Evolutionary conservation across 352 stramenopile species (phyloP).

Genomic region (Peronospora tabacina): DNA sequence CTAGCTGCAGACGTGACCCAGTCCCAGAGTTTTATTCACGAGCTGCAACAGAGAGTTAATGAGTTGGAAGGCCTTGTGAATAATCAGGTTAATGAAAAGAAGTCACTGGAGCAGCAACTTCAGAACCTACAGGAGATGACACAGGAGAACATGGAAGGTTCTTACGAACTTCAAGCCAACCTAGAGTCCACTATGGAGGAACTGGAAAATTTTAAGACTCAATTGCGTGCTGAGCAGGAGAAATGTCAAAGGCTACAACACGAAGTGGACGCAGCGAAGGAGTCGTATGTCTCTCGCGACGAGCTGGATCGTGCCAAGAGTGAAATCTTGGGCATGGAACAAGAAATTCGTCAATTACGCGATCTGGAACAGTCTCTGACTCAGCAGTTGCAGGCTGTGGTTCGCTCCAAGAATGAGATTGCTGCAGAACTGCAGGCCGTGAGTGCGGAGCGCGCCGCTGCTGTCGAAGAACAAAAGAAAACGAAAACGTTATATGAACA

Average conservation of each 20-base stretch:
- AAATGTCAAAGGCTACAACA: conserved; percentile 25
- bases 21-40: conserved; percentile 16
- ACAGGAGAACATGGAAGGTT: conserved; percentile 47
- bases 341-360: conserved; percentile 33
- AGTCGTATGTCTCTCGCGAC: conserved; percentile 21
- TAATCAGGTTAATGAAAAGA: conserved; percentile 25
- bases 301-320: conserved; percentile 30
- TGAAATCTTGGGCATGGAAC: conserved; percentile 34
- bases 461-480: conserved; percentile 26
- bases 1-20: conserved; percentile 19
- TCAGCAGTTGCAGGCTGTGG: conserved; percentile 27
- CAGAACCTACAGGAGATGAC: conserved; percentile 57
- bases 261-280: conserved; percentile 16
- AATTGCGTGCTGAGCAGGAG: conserved; percentile 27
- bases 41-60: conserved; percentile 23
- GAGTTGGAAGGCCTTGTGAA: conserved; percentile 28
- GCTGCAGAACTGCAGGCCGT: conserved; percentile 18
- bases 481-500: conserved; percentile 29
- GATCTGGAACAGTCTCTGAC: conserved; percentile 34
- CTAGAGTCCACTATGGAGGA: conserved; percentile 48
- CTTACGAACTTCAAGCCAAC: conserved; percentile 51
- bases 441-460: conserved; percentile 23
- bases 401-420: conserved; percentile 26
- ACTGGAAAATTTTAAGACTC: conserved; percentile 21
- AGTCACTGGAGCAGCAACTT: conserved; percentile 47